Evolutionary conservation across 148 eudicot species (phyloP), one percentile per base, ranked within the genome.

Genomic region (Silene conica): DNA sequence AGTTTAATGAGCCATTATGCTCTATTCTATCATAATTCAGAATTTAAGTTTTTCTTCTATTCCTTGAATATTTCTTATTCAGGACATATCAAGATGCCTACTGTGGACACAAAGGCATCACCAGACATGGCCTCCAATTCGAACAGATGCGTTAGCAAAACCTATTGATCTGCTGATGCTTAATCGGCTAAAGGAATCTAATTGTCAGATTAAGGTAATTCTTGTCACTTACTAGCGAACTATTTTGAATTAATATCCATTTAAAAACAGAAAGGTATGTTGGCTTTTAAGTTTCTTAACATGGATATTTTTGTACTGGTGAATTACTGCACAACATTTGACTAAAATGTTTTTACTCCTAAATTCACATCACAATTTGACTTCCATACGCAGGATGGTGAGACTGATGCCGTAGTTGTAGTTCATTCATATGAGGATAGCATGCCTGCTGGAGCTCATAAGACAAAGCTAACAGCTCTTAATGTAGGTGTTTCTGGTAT

Each of bases 71-170:
- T 25, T 76, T 68, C 57, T 26, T 16, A 72, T 74, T 66, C 88
- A 95, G 99, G 99, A 95, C 83, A 84, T 95, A 83, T 90, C 99
- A 23, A 90, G 97, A 82, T 92, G 99, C 81, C 86, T 95, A 80
- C 87, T 95, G 26, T 95, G 99, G 99, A 92, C 97, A 57, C 99
- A 95, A 81, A 87, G 99, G 72, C 97, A 95, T 89, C 99, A 95
- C 77, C 97, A 95, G 74, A 90, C 96, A 13, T 95, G 99, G 99
- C 99, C 97, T 69, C 96, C 94, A 23, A 90, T 95, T 80, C 92
- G 92, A 71, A 95, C 97, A 46, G 99, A 95, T 82, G 82, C 92
- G 67, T 77, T 95, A 69, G 78, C 89, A 50, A 92, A 95, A 76
- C 90, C 97, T 76, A 86, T 95, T 61, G 97, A 95, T 77, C 75